phyloP scores from a whole-genome alignment of 1,139 yeast species.

The Lodderomyces margitis region DNA sequence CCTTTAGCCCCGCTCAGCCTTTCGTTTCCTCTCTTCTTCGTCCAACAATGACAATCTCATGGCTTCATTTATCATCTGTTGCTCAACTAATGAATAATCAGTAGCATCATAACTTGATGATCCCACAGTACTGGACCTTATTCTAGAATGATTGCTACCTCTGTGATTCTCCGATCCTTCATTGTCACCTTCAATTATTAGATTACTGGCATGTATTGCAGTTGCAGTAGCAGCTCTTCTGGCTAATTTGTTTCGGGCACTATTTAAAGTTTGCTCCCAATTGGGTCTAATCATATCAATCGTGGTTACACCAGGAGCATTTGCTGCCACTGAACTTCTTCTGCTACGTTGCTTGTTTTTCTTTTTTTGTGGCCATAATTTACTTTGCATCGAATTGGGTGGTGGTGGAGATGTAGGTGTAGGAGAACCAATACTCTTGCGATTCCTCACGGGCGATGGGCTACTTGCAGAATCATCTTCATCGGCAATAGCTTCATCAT shows the following conservation, averaged over 20 bases:
- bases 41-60: slow-evolving; percentile 70
- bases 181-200: slow-evolving; percentile 32
- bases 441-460: slow-evolving; percentile 8
- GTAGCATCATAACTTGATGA: slow-evolving; percentile 12
- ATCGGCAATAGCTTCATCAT: slow-evolving; percentile 13
- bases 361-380: slow-evolving; percentile 4
- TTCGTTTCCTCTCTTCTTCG: slow-evolving; percentile 53
- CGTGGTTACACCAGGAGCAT: slow-evolving; percentile 65
- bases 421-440: slow-evolving; percentile 11
- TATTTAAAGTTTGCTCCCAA: slow-evolving; percentile 74
- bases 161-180: not conserved
- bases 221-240: slow-evolving; percentile 91
- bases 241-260: slow-evolving; percentile 76
- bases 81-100: slow-evolving; percentile 48
- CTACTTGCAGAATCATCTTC: slow-evolving; percentile 5
- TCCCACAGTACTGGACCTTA: slow-evolving; percentile 15
- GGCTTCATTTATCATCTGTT: slow-evolving; percentile 83
- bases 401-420: slow-evolving; percentile 11
- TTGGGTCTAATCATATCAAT: slow-evolving; percentile 87
- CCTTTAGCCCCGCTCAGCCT: slow-evolving; percentile 15
- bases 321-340: slow-evolving; percentile 54
- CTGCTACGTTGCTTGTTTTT: slow-evolving; percentile 15
- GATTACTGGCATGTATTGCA: slow-evolving; percentile 83
- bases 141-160: slow-evolving; percentile 11
- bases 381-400: slow-evolving; percentile 1